Percentiles rank a stretch among this genome's conserved stretches.
Evolutionary conservation across 2,329 filamentous ascomycete genomes (phyloP).

Genomic region (Aureobasidium namibiae): DNA sequence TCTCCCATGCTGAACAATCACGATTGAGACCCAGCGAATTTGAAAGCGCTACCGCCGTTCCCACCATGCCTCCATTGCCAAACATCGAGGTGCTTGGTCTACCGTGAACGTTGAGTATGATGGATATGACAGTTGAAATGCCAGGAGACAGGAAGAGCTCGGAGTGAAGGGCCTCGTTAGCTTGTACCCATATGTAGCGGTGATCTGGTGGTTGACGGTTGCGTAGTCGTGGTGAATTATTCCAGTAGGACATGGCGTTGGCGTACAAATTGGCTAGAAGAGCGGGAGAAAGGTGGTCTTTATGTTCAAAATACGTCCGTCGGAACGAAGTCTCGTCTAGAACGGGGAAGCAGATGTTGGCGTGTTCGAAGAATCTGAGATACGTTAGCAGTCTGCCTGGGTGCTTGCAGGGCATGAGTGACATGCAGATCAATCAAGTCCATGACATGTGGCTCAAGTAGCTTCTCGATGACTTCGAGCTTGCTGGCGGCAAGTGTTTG

Average conservation of each 20-base stretch:
- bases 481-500: not conserved
- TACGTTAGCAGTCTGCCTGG: not conserved
- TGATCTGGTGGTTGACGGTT: conserved; percentile 30
- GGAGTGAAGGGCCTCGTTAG: conserved; percentile 32
- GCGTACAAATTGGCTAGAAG: conserved; percentile 34
- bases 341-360: conserved; percentile 32
- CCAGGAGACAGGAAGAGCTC: conserved; percentile 33
- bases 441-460: not conserved
- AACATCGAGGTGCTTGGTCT: conserved; percentile 33
- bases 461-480: not conserved
- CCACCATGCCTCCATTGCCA: conserved; percentile 45
- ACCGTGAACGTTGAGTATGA: conserved; percentile 33
- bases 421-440: not conserved
- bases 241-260: conserved; percentile 30
- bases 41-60: conserved; percentile 45
- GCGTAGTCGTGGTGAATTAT: conserved; percentile 28
- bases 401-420: not conserved
- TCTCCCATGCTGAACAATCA: conserved; percentile 46
- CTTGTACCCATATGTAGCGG: conserved; percentile 35
- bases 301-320: conserved; percentile 22
- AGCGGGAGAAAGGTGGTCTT: conserved; percentile 30
- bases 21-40: conserved; percentile 50
- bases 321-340: conserved; percentile 32
- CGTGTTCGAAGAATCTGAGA: conserved; percentile 32
- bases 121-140: conserved; percentile 31